phyloP scores from a whole-genome alignment of 2,329 filamentous ascomycete species.

The Fusarium sterilihyphosum region DNA sequence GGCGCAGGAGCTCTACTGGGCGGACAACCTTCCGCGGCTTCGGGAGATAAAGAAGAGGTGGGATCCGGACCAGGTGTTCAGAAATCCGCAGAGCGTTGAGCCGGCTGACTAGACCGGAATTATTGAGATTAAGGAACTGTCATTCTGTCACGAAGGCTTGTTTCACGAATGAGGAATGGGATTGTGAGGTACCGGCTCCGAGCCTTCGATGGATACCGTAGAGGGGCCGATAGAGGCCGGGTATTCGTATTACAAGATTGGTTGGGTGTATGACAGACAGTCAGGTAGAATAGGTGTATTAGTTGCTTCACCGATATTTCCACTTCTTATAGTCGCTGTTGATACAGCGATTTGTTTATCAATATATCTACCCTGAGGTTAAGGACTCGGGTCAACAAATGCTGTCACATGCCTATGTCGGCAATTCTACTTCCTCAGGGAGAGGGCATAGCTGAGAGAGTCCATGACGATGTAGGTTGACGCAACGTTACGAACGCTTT shows the following conservation, averaged over 20 bases:
- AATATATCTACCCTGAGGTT: background rate
- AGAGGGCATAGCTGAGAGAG: background rate
- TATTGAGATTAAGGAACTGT: background rate
- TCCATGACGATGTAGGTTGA: accelerated
- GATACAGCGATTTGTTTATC: background rate
- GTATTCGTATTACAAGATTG: background rate
- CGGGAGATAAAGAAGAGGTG: conserved; percentile 48
- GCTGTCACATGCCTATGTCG: too few relatives aligned
- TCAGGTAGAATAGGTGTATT: background rate
- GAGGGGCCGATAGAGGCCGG: conserved; percentile 29
- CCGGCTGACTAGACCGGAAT: conserved; percentile 50
- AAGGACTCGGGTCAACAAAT: background rate
- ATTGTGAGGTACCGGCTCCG: conserved; percentile 10
- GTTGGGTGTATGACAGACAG: background rate
- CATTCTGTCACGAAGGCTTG: conserved; percentile 5
- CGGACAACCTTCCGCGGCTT: conserved; percentile 47
- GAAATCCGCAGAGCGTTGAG: conserved; percentile 50
- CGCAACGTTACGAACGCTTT: accelerated
- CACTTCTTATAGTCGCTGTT: background rate
- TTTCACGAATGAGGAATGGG: background rate
- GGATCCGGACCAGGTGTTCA: conserved; percentile 52
- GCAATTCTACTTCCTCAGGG: too few relatives aligned
- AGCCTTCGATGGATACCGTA: conserved; percentile 9
- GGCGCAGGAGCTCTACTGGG: conserved; percentile 53
- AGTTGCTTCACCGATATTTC: background rate